These are phyloP conservation scores for Plasmodium fragile DNA, from an alignment of 169 alveolate species.

Conservation along the genomic window DNA sequence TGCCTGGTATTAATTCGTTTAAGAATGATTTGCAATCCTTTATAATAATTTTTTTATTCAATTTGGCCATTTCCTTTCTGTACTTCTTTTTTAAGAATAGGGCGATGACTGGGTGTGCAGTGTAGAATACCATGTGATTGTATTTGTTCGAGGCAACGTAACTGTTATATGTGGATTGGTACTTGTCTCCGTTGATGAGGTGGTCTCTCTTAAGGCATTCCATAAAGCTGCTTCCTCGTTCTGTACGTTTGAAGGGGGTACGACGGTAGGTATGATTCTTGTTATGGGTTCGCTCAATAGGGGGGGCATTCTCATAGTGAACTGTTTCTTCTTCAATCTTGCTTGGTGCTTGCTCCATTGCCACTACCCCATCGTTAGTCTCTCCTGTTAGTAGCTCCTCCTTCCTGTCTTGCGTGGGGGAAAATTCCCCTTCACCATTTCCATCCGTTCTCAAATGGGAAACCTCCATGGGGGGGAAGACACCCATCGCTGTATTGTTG, in stretches of 20 bases:
- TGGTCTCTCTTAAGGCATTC: constrained; percentile 10
- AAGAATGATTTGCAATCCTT: constrained; percentile 30
- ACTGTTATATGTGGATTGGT: neutral
- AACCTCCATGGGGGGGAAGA: neutral
- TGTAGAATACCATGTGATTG: constrained; percentile 47
- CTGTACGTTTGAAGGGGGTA: neutral
- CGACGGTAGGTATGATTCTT: neutral
- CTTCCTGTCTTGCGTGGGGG: neutral
- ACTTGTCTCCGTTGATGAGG: neutral
- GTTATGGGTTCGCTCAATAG: neutral
- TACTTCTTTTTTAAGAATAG: constrained; percentile 18
- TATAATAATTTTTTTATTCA: neutral
- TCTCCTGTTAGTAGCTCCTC: neutral
- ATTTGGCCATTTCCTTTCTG: neutral
- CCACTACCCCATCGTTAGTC: neutral
- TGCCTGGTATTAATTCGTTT: constrained; percentile 8
- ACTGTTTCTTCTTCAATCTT: neutral
- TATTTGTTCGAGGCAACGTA: neutral
- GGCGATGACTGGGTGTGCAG: constrained; percentile 43
- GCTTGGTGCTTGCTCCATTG: neutral
- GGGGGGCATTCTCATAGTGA: neutral
- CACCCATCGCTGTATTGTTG: neutral
- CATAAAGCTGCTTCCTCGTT: neutral
- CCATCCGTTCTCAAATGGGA: neutral
- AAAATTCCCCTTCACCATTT: neutral